Evolutionary conservation across 257 asterid species (phyloP).

Genomic region (Datura wrightii): DNA sequence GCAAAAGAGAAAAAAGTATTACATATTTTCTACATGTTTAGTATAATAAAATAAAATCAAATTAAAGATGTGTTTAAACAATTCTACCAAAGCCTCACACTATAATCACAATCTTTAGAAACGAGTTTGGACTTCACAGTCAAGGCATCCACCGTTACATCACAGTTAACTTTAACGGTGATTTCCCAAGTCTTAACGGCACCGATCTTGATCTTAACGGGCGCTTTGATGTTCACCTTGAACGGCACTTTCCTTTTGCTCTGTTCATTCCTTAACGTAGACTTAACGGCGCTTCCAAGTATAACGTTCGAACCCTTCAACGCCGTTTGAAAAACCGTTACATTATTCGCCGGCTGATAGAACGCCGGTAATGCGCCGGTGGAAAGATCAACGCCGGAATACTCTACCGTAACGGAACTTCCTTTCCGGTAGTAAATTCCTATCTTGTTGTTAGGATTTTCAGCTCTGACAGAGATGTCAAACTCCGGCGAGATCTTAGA

Average conservation of each 20-base stretch:
- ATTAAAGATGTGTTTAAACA: not conserved
- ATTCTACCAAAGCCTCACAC: constrained; percentile 70
- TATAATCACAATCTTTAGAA: constrained; percentile 64
- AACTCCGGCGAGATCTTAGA: constrained; percentile 63
- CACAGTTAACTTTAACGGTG: constrained; percentile 63
- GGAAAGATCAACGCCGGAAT: constrained; percentile 54
- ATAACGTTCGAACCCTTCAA: constrained; percentile 56
- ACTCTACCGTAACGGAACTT: constrained; percentile 50
- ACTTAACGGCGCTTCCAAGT: constrained; percentile 50
- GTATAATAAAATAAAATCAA: not conserved
- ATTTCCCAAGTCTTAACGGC: constrained; percentile 74
- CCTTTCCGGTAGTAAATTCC: constrained; percentile 60
- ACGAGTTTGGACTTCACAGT: constrained; percentile 50
- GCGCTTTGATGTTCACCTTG: constrained; percentile 53
- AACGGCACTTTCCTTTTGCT: constrained; percentile 57
- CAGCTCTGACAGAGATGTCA: constrained; percentile 65
- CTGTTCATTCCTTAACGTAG: constrained; percentile 50
- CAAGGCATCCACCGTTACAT: constrained; percentile 60
- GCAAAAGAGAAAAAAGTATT: not conserved
- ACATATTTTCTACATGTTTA: constrained; percentile 9
- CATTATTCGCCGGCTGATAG: constrained; percentile 70
- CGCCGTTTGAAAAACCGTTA: constrained; percentile 58
- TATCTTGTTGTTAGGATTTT: constrained; percentile 69
- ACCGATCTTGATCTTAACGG: constrained; percentile 77
- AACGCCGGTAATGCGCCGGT: constrained; percentile 72